Conservation (phyloP, 2,329 filamentous ascomycete species). For the Fusarium caatingaense region DNA sequence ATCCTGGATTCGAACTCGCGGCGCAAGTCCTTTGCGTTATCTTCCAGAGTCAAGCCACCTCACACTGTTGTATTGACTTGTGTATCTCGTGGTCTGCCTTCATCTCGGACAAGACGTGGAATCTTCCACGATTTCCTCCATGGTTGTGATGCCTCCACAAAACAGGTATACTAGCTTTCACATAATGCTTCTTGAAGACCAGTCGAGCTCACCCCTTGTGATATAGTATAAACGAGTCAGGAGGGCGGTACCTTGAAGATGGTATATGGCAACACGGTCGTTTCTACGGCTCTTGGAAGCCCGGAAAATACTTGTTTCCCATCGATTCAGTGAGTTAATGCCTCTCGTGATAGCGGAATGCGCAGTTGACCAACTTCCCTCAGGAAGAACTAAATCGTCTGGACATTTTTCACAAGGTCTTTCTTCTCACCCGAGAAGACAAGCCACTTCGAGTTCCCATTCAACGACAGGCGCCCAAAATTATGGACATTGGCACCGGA, state of each 20-base stretch:
- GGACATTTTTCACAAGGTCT: conserved; percentile 85
- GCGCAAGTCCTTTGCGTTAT: conserved; percentile 8
- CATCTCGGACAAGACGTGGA: conserved; percentile 20
- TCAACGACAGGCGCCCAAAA: conserved; percentile 47
- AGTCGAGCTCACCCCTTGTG: conserved; percentile 23
- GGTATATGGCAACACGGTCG: conserved; percentile 71
- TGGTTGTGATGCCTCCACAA: conserved; percentile 49
- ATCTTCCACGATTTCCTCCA: conserved; percentile 22
- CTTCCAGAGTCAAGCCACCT: conserved; percentile 25
- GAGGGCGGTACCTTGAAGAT: conserved; percentile 40
- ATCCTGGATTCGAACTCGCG: conserved; percentile 16
- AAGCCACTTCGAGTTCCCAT: conserved; percentile 41
- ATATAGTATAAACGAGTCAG: conserved; percentile 35
- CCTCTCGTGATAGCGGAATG: not conserved
- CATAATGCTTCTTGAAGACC: not conserved
- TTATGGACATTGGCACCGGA: conserved; percentile 81
- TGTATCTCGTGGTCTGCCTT: conserved; percentile 2
- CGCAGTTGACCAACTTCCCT: conserved; percentile 25
- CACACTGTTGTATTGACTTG: conserved; percentile 1
- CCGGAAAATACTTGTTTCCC: conserved; percentile 79
- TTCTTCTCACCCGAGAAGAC: conserved; percentile 70
- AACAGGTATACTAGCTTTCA: conserved; percentile 42
- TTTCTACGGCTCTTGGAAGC: conserved; percentile 74
- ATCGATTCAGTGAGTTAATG: conserved; percentile 74
- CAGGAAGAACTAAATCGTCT: conserved; percentile 80